Evolutionary conservation across 306 rosid species (phyloP).

Genomic region (Gynostemma pentaphyllum): DNA sequence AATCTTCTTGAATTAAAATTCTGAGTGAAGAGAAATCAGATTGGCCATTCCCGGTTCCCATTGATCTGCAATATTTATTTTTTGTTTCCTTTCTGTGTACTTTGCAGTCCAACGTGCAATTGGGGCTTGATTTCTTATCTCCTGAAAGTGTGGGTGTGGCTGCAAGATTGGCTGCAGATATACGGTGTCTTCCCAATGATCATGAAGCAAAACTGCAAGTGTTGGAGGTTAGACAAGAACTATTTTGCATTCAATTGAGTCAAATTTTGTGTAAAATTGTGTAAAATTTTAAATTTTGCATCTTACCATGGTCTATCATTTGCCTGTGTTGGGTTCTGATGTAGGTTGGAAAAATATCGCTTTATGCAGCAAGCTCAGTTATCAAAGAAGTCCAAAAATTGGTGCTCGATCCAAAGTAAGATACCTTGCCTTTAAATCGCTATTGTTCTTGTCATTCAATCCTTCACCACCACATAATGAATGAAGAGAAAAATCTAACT

Average conservation of each 20-base stretch:
- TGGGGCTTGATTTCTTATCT: constrained; percentile 95
- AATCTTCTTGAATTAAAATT: too few species aligned
- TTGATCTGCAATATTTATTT: too few species aligned
- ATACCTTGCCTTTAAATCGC: constrained; percentile 9
- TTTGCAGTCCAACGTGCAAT: constrained; percentile 82
- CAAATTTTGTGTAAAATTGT: too few species aligned
- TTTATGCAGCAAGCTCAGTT: constrained; percentile 92
- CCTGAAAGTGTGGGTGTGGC: constrained; percentile 93
- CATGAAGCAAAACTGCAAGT: constrained; percentile 82
- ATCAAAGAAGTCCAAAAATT: constrained; percentile 93
- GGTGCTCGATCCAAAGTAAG: constrained; percentile 90
- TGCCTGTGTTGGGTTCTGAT: constrained; percentile 17
- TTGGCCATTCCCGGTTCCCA: too few species aligned
- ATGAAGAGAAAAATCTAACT: too few species aligned
- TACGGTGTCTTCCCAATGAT: constrained; percentile 83
- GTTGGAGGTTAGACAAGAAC: constrained; percentile 66
- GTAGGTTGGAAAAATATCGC: constrained; percentile 93
- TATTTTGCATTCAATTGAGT: neutral
- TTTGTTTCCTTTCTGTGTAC: constrained; percentile 22
- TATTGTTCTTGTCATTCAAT: neutral
- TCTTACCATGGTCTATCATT: neutral
- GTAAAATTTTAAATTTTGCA: constrained; percentile 1
- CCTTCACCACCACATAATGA: too few species aligned
- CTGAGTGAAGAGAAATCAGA: too few species aligned
- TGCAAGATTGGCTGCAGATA: constrained; percentile 65